Conservation (phyloP, 2,329 filamentous ascomycete species). For the Aspergillus carbonarius region DNA sequence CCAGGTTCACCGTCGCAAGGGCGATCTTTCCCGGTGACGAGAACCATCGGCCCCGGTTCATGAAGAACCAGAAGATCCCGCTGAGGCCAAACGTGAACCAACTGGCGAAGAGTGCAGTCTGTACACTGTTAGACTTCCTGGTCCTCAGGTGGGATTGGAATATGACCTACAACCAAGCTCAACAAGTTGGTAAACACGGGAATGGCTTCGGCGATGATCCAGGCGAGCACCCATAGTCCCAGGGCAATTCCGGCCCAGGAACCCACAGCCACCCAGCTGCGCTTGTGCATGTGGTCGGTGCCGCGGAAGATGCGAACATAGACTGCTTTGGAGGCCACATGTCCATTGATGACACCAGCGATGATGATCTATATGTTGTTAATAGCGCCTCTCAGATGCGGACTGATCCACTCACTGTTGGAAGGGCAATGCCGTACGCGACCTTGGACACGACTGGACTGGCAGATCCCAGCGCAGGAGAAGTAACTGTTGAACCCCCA, state of each 20-base stretch:
- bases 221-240: conserved; percentile 60
- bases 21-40: conserved; percentile 31
- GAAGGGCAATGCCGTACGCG: conserved; percentile 67
- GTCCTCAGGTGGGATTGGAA: too few species aligned
- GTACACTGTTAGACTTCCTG: neutral
- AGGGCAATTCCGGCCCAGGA: conserved; percentile 61
- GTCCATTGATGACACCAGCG: conserved; percentile 68
- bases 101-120: conserved; percentile 60
- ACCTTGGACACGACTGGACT: conserved; percentile 58
- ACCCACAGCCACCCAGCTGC: conserved; percentile 51
- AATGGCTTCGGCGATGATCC: conserved; percentile 68
- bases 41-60: conserved; percentile 36
- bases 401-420: conserved; percentile 46
- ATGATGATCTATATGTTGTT: conserved; percentile 56
- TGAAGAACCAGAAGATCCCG: conserved; percentile 41
- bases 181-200: conserved; percentile 68
- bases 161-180: conserved; percentile 53
- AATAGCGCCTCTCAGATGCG: neutral
- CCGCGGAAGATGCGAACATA: conserved; percentile 64
- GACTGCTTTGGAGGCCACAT: conserved; percentile 65
- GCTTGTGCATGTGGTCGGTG: conserved; percentile 55
- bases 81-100: conserved; percentile 60
- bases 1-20: conserved; percentile 28
- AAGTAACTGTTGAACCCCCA: conserved; percentile 60
- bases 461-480: conserved; percentile 66